phyloP scores from a whole-genome alignment of 345 rosid species.

The Iberis pinnata region DNA sequence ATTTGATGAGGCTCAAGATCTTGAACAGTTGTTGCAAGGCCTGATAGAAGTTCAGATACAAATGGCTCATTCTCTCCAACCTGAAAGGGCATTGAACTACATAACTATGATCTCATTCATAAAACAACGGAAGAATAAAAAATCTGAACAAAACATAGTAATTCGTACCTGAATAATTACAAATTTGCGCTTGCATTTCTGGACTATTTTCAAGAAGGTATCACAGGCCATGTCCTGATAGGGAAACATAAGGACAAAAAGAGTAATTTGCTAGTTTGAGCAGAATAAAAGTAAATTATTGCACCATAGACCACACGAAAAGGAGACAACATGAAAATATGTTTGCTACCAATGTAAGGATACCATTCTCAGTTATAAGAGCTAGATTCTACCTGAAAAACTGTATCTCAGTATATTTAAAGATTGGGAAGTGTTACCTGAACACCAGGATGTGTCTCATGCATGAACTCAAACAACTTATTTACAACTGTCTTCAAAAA shows the following conservation, averaged over 20 bases:
- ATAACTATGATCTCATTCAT: not conserved
- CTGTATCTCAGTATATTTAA: not conserved
- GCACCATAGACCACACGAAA: not conserved
- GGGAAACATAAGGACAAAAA: not conserved
- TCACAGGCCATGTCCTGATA: conserved; percentile 99
- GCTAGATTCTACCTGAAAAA: conserved; percentile 4
- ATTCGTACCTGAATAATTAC: conserved; percentile 73
- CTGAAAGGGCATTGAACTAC: conserved; percentile 33
- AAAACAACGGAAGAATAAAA: not conserved
- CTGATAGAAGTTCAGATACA: conserved; percentile 91
- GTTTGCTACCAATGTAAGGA: too few species aligned
- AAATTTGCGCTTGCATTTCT: conserved; percentile 90
- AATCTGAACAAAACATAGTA: conserved; percentile 16
- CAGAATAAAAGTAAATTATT: not conserved
- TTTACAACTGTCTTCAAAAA: conserved; percentile 95
- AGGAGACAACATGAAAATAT: not conserved
- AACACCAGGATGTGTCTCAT: conserved; percentile 98
- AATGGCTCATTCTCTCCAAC: conserved; percentile 94
- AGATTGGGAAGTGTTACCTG: conserved; percentile 47
- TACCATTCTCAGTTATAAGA: too few species aligned
- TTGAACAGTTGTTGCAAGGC: conserved; percentile 70
- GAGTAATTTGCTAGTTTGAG: too few species aligned
- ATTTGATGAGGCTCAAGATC: conserved; percentile 98
- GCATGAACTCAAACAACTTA: conserved; percentile 98
- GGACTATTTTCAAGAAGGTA: conserved; percentile 95